A percentile compares a stretch with the other conserved stretches of the same genome.
These are phyloP conservation scores for Periconia macrospinosa DNA, from an alignment of 2,329 filamentous ascomycete species.

Conservation along the genomic window DNA sequence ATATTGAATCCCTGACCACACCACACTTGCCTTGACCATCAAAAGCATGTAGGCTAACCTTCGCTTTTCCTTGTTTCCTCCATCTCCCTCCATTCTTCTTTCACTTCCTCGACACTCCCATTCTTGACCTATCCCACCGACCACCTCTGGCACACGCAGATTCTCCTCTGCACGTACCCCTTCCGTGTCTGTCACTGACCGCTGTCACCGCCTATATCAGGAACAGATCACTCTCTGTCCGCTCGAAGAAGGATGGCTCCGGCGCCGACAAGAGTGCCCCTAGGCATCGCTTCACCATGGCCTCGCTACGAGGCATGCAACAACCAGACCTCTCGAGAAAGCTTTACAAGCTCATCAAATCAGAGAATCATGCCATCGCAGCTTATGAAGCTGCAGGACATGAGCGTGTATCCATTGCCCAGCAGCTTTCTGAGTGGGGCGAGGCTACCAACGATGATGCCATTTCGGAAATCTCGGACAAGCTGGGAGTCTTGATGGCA, in stretches of 20 bases:
- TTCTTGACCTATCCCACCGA: conserved; percentile 24
- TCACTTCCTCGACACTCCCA: conserved; percentile 3
- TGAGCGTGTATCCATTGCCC: conserved; percentile 81
- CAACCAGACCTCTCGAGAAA: conserved; percentile 88
- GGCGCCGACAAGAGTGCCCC: conserved; percentile 46
- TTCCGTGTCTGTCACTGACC: conserved; percentile 34
- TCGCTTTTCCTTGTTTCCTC: conserved; percentile 12
- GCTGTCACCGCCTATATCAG: conserved; percentile 45
- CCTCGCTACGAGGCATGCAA: conserved; percentile 78
- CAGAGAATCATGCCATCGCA: conserved; percentile 83
- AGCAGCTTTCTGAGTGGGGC: conserved; percentile 94
- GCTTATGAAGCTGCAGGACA: conserved; percentile 83
- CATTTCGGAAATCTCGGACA: conserved; percentile 89
- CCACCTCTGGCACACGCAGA: conserved; percentile 27
- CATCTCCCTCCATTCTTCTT: conserved; percentile 5
- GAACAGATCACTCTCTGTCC: conserved; percentile 75
- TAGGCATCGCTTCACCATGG: conserved; percentile 79
- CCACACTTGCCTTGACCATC: conserved; percentile 1
- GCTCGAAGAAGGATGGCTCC: conserved; percentile 61
- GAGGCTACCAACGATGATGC: conserved; percentile 86
- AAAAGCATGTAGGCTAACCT: conserved; percentile 40
- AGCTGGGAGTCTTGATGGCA: conserved; percentile 86
- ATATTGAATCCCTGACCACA: too few relatives aligned
- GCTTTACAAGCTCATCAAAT: conserved; percentile 92
- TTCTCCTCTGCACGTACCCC: conserved; percentile 22